A percentile compares a stretch with the other conserved stretches of the same genome.
These are phyloP conservation scores for Aquanectria penicillioides DNA, from an alignment of 2,329 filamentous ascomycete genomes.

Conservation along the genomic window DNA sequence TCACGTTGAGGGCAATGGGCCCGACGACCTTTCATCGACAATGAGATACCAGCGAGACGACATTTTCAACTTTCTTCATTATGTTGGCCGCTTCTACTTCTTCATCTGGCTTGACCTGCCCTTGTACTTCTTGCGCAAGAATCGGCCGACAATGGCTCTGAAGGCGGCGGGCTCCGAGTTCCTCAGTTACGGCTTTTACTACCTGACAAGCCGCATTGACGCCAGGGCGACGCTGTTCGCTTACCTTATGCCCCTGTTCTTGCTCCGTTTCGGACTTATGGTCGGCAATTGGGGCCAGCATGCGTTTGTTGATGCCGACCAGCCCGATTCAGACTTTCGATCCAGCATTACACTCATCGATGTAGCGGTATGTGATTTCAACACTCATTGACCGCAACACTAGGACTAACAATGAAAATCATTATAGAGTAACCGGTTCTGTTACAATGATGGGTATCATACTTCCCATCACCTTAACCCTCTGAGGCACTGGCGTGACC, in stretches of 20 bases:
- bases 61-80: slow-evolving; percentile 72
- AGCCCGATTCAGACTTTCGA: slow-evolving; percentile 81
- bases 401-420: background rate
- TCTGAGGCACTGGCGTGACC: slow-evolving; percentile 82
- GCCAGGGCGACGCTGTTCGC: slow-evolving; percentile 69
- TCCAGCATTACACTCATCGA: slow-evolving; percentile 85
- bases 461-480: slow-evolving; percentile 85
- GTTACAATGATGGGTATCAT: slow-evolving; percentile 86
- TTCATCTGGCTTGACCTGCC: slow-evolving; percentile 81
- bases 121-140: slow-evolving; percentile 74
- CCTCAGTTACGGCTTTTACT: slow-evolving; percentile 62
- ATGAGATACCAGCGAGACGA: slow-evolving; percentile 80
- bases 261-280: slow-evolving; percentile 79
- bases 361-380: slow-evolving; percentile 69
- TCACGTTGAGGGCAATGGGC: slow-evolving; percentile 83
- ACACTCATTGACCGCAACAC: background rate
- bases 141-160: slow-evolving; percentile 63
- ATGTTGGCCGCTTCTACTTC: slow-evolving; percentile 78
- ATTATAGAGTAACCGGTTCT: slow-evolving; percentile 78
- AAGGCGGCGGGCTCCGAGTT: slow-evolving; percentile 71
- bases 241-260: slow-evolving; percentile 71
- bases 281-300: slow-evolving; percentile 88
- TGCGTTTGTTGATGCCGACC: slow-evolving; percentile 78
- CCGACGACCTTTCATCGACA: slow-evolving; percentile 79
- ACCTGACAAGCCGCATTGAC: slow-evolving; percentile 61